Conservation (phyloP, 257 asterid genomes). For the Solanum verrucosum region DNA sequence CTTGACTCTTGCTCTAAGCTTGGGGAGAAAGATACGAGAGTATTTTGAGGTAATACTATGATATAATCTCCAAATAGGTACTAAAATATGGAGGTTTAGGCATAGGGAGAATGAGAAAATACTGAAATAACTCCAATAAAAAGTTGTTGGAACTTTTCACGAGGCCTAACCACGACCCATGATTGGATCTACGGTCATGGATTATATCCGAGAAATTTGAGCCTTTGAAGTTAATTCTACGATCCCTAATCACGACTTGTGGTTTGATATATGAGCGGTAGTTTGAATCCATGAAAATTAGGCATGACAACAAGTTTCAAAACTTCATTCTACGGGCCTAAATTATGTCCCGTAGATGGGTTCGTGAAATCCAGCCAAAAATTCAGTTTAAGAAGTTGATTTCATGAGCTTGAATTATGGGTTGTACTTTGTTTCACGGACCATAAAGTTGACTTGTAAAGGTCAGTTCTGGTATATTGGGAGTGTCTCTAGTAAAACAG, state of each 20-base stretch:
- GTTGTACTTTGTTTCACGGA: background rate
- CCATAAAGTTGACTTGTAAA: background rate
- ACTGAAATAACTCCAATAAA: background rate
- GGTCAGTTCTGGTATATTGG: background rate
- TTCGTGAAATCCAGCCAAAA: background rate
- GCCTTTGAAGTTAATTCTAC: background rate
- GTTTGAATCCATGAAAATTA: background rate
- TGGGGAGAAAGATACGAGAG: background rate
- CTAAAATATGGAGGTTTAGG: background rate
- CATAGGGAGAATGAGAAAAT: background rate
- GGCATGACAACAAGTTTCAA: background rate
- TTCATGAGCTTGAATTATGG: background rate
- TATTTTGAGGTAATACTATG: background rate
- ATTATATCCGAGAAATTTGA: too few species aligned
- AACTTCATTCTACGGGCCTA: background rate
- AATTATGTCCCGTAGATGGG: background rate
- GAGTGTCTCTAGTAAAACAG: background rate
- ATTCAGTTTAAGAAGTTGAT: background rate
- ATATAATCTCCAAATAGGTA: background rate
- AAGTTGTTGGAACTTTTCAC: background rate
- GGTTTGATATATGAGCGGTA: background rate
- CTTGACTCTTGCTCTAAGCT: background rate
- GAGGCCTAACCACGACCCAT: background rate
- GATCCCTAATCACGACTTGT: background rate
- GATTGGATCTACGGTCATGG: background rate